Base-by-base conservation (phyloP, 169 alveolate genomes). In the Cryptosporidium sp. region DNA sequence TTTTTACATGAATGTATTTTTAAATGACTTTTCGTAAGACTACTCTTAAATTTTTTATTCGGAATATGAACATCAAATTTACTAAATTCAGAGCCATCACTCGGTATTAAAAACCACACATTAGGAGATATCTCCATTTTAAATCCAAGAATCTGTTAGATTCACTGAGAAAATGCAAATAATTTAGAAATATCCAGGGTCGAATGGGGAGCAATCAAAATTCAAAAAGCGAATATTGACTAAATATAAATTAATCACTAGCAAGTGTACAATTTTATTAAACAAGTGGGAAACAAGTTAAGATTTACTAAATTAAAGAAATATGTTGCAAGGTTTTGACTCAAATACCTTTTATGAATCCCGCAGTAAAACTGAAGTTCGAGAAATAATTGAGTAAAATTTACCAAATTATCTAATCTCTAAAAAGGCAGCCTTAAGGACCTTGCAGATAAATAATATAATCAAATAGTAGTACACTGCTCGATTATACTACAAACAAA, bases 391-490 rank as follows among this genome's bases (percentile, higher is more conserved):
- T 29, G 21, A 51, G 86, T 73, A 52, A 29, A 3, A 55, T 58
- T 58, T 80, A 80, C 89, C 48, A 41, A 62, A 61, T 80, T 10
- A 80, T 31, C 52, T 35, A 65, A 33, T 33, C 73, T 80, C 89
- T 65, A 43, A 80, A 65, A 80, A 80, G 89, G 89, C 74, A 80
- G 89, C 89, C 89, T 80, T 80, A 80, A 80, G 89, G 89, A 80
- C 75, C 89, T 62, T 65, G 89, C 75, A 23, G 55, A 61, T 65
- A 7, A 45, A 80, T 41, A 37, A 21, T 35, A 31, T 7, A 59
- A 26, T n/a, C 71, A 10, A 37, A 18, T 23, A 33, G 86, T 73
- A 73, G 71, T 58, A 73, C 86, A 73, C 86, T 48, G 16, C 39
- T 55, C 0, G 29, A 80, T 21, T 31, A 21, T 43, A 59, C 68